Base-by-base conservation (phyloP, 192 early-diverging fungal genomes). In the Funneliformis mosseae region DNA sequence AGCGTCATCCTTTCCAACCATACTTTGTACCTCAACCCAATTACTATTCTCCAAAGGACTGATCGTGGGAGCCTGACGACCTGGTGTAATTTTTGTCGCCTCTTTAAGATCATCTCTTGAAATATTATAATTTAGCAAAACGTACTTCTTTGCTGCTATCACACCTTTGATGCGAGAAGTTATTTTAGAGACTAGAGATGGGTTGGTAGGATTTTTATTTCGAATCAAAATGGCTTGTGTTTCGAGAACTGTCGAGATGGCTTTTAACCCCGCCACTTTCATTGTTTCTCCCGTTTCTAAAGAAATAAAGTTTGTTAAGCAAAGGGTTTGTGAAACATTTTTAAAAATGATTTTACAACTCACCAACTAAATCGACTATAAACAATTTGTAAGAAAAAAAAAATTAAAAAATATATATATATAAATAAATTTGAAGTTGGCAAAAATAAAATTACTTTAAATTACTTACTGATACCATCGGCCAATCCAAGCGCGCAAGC, bases 251-350 rank as follows among this genome's bases (percentile, higher is more conserved):
- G 94, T 96, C 59, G 90, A 89, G 60, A 99, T 96, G 68, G 93
- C 91, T 83, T 95, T 93, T 25, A 99, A 90, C n/a, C 97, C 96
- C 21, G 98, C 98, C 25, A 96, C 98, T 63, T 96, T 91, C 98
- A 99, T 99, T n/a, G 98, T 99, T 76, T 99, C 97, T 77, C 98
- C 98, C 25, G 95, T 96, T 88, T 98, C 97, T 63, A 93, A 90
- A 42, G 90, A 78, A 23, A 92, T 74, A 84, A 78, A 67, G 42
- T 46, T 12, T 10, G 74, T 18, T 63, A 23, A 79, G 4, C 25
- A 10, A 43, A 27, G 69, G 21, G 14, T 28, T 48, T 38, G 4
- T n/a, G 10, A 21, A 28, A 64, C 14, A 46, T 4, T 39, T 1
- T 27, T 61, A 61, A 28, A 11, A 76, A 60, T 41, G 18, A 38